Evolutionary conservation across 257 asterid genomes (phyloP).

Genomic region (Datura wrightii): DNA sequence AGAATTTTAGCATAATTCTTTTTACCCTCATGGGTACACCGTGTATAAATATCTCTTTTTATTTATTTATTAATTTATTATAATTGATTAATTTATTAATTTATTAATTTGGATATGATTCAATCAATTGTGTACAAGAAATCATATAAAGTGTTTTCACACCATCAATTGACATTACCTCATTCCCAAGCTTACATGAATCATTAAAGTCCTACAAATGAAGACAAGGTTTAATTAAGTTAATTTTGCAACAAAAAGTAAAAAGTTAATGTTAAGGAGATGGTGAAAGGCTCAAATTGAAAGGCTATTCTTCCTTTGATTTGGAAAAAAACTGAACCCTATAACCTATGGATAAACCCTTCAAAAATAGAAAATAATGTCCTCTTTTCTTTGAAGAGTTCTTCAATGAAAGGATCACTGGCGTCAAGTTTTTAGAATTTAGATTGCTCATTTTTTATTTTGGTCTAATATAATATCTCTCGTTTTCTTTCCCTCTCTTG

Average conservation of each 20-base stretch:
- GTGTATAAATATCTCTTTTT: too few relatives aligned
- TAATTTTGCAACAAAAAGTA: too few relatives aligned
- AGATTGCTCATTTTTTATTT: not conserved
- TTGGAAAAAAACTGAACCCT: not conserved
- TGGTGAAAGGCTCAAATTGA: not conserved
- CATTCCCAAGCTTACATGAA: not conserved
- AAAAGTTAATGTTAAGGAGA: not conserved
- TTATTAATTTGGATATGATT: not conserved
- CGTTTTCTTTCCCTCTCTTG: not conserved
- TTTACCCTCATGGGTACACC: too few relatives aligned
- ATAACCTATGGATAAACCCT: not conserved
- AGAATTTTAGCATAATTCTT: not conserved
- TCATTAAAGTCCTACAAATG: not conserved
- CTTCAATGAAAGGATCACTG: not conserved
- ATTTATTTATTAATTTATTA: too few relatives aligned
- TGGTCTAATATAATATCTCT: not conserved
- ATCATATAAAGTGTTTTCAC: not conserved
- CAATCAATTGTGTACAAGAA: not conserved
- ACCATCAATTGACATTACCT: not conserved
- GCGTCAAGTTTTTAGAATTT: not conserved
- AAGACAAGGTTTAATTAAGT: too few relatives aligned
- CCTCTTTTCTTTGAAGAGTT: not conserved
- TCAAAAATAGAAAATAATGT: not conserved
- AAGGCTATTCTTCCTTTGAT: not conserved
- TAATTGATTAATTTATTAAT: not conserved